These are phyloP conservation scores for Mortierella sp. DNA, from an alignment of 371 early-diverging fungal species.

Conservation along the genomic window DNA sequence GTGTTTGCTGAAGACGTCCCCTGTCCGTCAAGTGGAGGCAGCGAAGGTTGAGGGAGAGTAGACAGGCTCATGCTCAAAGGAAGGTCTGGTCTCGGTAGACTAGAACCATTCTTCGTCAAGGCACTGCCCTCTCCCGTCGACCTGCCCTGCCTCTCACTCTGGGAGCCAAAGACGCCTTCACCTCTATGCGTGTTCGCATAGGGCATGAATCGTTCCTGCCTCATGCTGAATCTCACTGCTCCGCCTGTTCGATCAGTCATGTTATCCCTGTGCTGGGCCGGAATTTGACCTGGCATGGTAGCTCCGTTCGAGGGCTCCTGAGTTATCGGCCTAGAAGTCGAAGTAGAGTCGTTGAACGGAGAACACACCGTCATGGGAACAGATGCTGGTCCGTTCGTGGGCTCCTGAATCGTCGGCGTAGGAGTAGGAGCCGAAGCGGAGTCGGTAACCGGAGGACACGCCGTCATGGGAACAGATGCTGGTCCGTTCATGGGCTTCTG, in stretches of 20 bases:
- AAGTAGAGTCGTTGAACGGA: too few relatives aligned
- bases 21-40: slow-evolving; percentile 17
- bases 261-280: slow-evolving; percentile 7
- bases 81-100: background rate
- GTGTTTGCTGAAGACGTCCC: background rate
- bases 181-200: slow-evolving; percentile 8
- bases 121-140: background rate
- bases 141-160: background rate
- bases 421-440: too few relatives aligned
- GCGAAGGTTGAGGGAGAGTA: slow-evolving; percentile 31
- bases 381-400: too few relatives aligned
- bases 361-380: too few relatives aligned
- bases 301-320: background rate
- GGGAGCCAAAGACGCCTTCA: background rate
- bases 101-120: background rate
- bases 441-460: too few relatives aligned
- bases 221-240: slow-evolving; percentile 7
- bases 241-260: background rate
- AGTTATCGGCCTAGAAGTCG: too few relatives aligned
- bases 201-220: slow-evolving; percentile 25
- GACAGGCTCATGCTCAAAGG: background rate
- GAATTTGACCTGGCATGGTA: background rate
- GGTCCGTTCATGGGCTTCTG: too few relatives aligned
- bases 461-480: too few relatives aligned
- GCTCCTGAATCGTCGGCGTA: too few relatives aligned